Conservation (phyloP, 768 basidiomycete genomes). For the Hortiboletus campestris region DNA sequence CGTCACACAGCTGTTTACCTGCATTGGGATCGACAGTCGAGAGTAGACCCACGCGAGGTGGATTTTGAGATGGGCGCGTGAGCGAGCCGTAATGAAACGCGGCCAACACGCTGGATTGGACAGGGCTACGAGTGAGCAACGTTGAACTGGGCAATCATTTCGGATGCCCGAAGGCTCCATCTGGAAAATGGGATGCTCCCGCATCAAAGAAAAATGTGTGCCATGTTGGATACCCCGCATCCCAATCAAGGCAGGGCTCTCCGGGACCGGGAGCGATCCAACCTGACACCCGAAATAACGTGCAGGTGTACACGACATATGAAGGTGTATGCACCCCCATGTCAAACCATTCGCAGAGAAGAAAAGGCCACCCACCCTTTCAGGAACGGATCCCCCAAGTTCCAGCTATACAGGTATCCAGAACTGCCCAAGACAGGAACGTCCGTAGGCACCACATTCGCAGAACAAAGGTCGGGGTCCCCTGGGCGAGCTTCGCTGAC, state of each 20-base stretch:
- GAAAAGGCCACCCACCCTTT: slow-evolving; percentile 52
- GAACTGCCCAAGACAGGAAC: slow-evolving; percentile 48
- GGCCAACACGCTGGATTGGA: slow-evolving; percentile 51
- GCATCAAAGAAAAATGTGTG: background rate
- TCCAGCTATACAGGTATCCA: slow-evolving; percentile 74
- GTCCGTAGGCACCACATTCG: slow-evolving; percentile 63
- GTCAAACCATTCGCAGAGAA: background rate
- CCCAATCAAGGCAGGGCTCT: background rate
- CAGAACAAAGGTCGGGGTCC: slow-evolving; percentile 42
- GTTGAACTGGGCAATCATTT: background rate
- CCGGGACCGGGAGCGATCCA: background rate
- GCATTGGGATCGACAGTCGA: slow-evolving; percentile 68
- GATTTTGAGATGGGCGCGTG: slow-evolving; percentile 62
- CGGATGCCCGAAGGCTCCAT: slow-evolving; percentile 17
- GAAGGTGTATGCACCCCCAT: background rate
- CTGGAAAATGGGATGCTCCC: background rate
- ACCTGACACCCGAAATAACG: background rate
- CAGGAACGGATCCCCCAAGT: slow-evolving; percentile 71
- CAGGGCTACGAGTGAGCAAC: background rate
- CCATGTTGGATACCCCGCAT: background rate
- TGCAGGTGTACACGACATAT: background rate
- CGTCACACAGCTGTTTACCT: slow-evolving; percentile 35
- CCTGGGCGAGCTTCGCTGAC: slow-evolving; percentile 40
- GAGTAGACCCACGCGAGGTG: slow-evolving; percentile 66
- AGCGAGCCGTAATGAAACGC: slow-evolving; percentile 75